Evolutionary conservation across 345 rosid species (phyloP).

Genomic region (Pelargonium nanum): DNA sequence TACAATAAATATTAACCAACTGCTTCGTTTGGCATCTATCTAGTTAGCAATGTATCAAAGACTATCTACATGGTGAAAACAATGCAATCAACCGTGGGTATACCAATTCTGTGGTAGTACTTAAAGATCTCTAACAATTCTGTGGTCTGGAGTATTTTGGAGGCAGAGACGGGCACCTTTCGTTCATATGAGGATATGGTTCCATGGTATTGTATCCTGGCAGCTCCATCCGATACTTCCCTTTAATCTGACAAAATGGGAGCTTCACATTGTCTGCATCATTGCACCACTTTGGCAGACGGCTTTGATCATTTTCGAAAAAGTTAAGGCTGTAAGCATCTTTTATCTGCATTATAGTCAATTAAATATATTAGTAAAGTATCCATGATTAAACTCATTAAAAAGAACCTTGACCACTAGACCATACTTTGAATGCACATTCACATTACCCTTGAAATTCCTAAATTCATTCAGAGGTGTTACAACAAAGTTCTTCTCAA

Average conservation of each 20-base stretch:
- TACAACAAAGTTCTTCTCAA: too few relatives aligned
- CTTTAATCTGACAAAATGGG: constrained; percentile 79
- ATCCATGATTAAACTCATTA: too few relatives aligned
- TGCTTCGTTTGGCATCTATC: constrained; percentile 5
- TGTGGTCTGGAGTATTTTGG: constrained; percentile 62
- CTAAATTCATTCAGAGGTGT: too few relatives aligned
- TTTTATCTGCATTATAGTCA: constrained; percentile 15
- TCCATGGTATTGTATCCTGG: constrained; percentile 80
- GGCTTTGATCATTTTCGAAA: constrained; percentile 70
- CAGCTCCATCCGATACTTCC: constrained; percentile 90
- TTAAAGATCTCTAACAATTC: constrained; percentile 40
- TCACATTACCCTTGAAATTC: too few relatives aligned
- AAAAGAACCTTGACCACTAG: too few relatives aligned
- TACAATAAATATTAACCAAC: constrained; percentile 8
- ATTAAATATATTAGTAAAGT: too few relatives aligned
- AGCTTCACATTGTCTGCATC: constrained; percentile 65
- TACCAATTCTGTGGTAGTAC: not conserved
- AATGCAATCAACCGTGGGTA: not conserved
- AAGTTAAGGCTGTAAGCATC: constrained; percentile 76
- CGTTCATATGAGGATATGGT: constrained; percentile 86
- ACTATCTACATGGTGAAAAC: not conserved
- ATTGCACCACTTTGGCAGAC: constrained; percentile 88
- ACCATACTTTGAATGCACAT: not conserved
- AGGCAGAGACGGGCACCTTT: constrained; percentile 80
- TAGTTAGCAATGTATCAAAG: not conserved